phyloP scores from a whole-genome alignment of 192 early-diverging fungal species.

The Obelidium mucronatum region DNA sequence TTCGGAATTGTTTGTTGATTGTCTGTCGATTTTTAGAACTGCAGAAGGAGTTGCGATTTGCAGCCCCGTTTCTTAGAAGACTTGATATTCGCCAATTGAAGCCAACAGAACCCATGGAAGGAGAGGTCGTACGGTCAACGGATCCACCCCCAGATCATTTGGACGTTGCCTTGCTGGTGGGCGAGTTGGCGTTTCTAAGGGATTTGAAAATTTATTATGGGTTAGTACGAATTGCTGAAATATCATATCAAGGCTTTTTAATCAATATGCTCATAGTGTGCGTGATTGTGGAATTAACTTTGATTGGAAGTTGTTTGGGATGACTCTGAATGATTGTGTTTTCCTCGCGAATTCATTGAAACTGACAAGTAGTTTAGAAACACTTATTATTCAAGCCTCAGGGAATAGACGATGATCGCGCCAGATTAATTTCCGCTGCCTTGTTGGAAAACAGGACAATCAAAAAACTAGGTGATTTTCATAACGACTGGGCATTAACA shows the following conservation, averaged over 20 bases:
- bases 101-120: conserved; percentile 41
- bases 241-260: background rate
- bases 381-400: conserved; percentile 47
- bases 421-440: conserved; percentile 44
- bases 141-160: conserved; percentile 54
- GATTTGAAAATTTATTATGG: conserved; percentile 53
- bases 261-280: conserved; percentile 40
- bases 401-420: conserved; percentile 55
- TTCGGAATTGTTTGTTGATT: no score
- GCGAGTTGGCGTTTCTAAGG: conserved; percentile 41
- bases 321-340: conserved; percentile 57
- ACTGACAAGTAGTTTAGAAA: conserved; percentile 15
- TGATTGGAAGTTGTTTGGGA: conserved; percentile 57
- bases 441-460: conserved; percentile 49
- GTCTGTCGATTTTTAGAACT: conserved; percentile 18
- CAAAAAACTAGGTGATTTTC: conserved; percentile 41
- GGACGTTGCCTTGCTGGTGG: conserved; percentile 44
- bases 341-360: conserved; percentile 37
- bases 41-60: conserved; percentile 40
- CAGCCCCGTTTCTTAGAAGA: conserved; percentile 44
- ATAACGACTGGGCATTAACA: no score
- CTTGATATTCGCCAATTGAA: conserved; percentile 47
- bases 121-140: conserved; percentile 38
- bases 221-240: no score
- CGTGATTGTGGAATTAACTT: conserved; percentile 61